Conservation (phyloP, 2,329 filamentous ascomycete genomes). For the Penicillium sp. region DNA sequence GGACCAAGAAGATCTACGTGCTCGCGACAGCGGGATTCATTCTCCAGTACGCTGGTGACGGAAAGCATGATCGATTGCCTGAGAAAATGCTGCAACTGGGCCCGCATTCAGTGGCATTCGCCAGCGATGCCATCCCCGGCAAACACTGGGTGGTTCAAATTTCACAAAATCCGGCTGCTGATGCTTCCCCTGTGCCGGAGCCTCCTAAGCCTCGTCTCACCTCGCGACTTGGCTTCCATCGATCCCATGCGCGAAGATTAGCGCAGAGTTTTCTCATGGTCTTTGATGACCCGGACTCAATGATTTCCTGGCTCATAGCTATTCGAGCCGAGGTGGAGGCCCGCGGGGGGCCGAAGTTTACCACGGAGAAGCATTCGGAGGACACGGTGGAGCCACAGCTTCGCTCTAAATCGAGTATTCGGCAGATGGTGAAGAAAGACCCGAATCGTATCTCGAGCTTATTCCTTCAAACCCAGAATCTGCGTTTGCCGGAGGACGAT, state of each 20-base stretch:
- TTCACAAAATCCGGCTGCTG: constrained; percentile 42
- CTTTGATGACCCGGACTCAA: constrained; percentile 47
- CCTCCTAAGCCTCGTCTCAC: constrained; percentile 38
- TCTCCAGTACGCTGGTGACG: constrained; percentile 51
- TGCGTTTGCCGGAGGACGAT: constrained; percentile 29
- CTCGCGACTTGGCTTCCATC: constrained; percentile 45
- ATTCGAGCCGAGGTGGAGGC: constrained; percentile 52
- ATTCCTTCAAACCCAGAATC: constrained; percentile 33
- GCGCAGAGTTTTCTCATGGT: constrained; percentile 49
- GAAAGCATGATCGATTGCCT: constrained; percentile 50
- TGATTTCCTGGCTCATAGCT: constrained; percentile 51
- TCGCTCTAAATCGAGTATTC: constrained; percentile 33
- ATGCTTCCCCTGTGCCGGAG: constrained; percentile 31
- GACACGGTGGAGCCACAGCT: constrained; percentile 32
- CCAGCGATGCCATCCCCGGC: constrained; percentile 54
- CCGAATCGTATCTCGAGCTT: constrained; percentile 38
- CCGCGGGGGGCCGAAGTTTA: constrained; percentile 50
- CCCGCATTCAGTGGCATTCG: constrained; percentile 52
- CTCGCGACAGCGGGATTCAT: constrained; percentile 50
- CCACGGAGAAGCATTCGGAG: constrained; percentile 41
- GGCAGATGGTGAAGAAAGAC: constrained; percentile 41
- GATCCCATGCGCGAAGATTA: constrained; percentile 37
- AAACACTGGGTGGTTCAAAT: constrained; percentile 55
- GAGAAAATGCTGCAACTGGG: constrained; percentile 53
- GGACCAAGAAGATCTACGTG: constrained; percentile 51